Evolutionary conservation across 2,329 filamentous ascomycete genomes (phyloP).

Genomic region (Penicillium occitanis): DNA sequence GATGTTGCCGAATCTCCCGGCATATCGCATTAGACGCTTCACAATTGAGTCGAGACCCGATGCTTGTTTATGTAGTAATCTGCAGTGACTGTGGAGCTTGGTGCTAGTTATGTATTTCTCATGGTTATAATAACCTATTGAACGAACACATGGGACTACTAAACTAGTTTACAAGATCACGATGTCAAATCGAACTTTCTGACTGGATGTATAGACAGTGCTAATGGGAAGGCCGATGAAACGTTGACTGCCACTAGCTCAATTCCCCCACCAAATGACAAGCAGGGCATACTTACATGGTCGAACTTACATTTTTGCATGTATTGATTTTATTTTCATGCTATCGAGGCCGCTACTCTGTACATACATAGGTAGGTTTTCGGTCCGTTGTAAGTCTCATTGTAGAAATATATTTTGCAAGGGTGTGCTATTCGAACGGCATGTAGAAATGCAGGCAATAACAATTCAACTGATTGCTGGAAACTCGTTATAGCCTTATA

Average conservation of each 20-base stretch:
- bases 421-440: no score
- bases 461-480: not conserved
- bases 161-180: not conserved
- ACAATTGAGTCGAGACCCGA: not conserved
- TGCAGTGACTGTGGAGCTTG: not conserved
- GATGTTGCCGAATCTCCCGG: not conserved
- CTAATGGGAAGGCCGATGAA: not conserved
- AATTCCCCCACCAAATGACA: not conserved
- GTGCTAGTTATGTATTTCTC: not conserved
- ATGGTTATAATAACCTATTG: not conserved
- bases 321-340: no score
- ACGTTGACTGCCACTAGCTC: not conserved
- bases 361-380: not conserved
- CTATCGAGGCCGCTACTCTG: no score
- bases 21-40: not conserved
- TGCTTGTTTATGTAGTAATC: not conserved
- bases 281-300: not conserved
- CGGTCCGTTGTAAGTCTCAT: no score
- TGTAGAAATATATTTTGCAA: not conserved
- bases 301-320: not conserved
- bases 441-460: not conserved
- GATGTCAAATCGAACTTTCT: not conserved
- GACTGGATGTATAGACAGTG: not conserved
- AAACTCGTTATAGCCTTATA: not conserved
- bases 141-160: not conserved